A percentile compares a stretch with the other conserved stretches of the same genome.
phyloP scores from a whole-genome alignment of 805 yeast genomes.

The Zygosaccharomyces siamensis region DNA sequence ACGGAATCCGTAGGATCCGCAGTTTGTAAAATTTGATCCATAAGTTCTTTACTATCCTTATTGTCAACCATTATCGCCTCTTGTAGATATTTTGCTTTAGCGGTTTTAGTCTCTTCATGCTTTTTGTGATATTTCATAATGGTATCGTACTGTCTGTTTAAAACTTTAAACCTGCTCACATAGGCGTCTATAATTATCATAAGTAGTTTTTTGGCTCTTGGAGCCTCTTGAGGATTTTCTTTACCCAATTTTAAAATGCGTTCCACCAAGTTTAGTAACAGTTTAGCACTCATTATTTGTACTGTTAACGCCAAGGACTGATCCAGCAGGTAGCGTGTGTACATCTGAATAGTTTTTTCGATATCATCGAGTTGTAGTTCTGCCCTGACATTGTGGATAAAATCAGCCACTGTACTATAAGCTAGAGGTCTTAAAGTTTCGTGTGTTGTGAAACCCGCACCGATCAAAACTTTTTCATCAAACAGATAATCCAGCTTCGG shows the following conservation, averaged over 20 bases:
- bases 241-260: conserved; percentile 64
- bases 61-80: conserved; percentile 33
- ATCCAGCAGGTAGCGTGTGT: conserved; percentile 76
- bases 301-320: conserved; percentile 78
- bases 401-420: conserved; percentile 91
- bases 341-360: conserved; percentile 79
- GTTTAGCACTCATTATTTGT: conserved; percentile 94
- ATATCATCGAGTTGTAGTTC: conserved; percentile 79
- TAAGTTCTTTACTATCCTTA: conserved; percentile 38
- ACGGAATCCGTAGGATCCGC: conserved; percentile 10
- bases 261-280: conserved; percentile 82
- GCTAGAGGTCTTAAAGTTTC: conserved; percentile 91
- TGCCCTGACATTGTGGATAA: conserved; percentile 84
- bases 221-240: conserved; percentile 67
- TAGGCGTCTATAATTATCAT: conserved; percentile 85
- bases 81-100: conserved; percentile 41
- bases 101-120: conserved; percentile 43
- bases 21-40: conserved; percentile 30
- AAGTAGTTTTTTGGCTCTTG: conserved; percentile 58
- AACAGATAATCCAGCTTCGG: conserved; percentile 82
- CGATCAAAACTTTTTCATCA: conserved; percentile 82
- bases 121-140: conserved; percentile 58
- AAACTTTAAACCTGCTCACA: conserved; percentile 69
- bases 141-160: conserved; percentile 66
- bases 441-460: conserved; percentile 86